phyloP scores from a whole-genome alignment of 371 early-diverging fungal genomes.

The Rhizomucor pusillus region DNA sequence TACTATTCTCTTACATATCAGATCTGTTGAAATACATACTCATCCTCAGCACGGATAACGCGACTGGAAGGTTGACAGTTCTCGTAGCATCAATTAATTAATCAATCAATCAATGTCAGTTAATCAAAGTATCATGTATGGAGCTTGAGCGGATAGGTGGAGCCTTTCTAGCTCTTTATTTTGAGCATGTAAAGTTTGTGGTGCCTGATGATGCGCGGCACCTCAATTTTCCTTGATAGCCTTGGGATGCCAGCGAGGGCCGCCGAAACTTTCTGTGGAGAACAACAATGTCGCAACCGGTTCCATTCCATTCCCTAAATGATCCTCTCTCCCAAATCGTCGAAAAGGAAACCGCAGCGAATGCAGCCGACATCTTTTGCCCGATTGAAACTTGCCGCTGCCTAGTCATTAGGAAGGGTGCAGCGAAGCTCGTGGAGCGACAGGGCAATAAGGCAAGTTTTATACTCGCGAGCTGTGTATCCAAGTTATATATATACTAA shows the following conservation, averaged over 20 bases:
- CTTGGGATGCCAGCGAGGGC: not conserved
- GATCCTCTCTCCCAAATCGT: slow-evolving; percentile 25
- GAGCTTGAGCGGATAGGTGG: no score
- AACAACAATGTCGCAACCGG: slow-evolving; percentile 2
- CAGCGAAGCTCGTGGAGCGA: slow-evolving; percentile 36
- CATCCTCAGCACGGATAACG: no score
- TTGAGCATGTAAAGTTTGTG: no score
- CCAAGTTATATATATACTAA: not conserved
- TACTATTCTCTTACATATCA: no score
- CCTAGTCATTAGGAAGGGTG: slow-evolving; percentile 34
- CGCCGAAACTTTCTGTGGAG: no score
- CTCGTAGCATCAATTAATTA: no score
- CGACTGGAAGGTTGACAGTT: no score
- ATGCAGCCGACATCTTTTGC: slow-evolving; percentile 36
- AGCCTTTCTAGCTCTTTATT: not conserved
- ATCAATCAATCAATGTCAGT: no score
- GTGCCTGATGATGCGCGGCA: no score
- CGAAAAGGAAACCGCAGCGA: slow-evolving; percentile 20
- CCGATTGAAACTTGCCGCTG: slow-evolving; percentile 39
- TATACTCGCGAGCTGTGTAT: not conserved
- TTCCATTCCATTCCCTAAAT: slow-evolving; percentile 21
- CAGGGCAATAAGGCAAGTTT: slow-evolving; percentile 33
- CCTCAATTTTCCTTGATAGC: slow-evolving; percentile 1
- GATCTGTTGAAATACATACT: no score
- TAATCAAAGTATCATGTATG: no score